Evolutionary conservation across 768 basidiomycete species (phyloP), one percentile per base, ranked within the genome.

Genomic region (Krasilnikovozyma curviuscula): DNA sequence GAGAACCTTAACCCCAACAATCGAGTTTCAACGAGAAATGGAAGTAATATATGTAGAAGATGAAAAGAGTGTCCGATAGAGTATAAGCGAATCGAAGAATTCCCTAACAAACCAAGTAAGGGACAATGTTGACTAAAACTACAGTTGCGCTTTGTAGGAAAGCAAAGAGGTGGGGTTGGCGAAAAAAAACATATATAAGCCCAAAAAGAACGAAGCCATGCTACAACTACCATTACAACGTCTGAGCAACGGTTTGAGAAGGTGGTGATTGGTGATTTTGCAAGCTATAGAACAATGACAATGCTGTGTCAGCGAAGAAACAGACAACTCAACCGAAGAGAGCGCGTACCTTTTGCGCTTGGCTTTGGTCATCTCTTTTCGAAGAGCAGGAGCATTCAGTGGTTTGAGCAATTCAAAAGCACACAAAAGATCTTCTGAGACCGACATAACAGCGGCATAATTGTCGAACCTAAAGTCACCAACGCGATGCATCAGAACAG

Each of bases 301-400:
- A 61, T 9, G 59, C 62, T 18, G 58, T 58, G 19, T 63, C 58
- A 25, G 59, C 57, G 6, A 30, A 30, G 18, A 19, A 32, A 6
- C 19, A 41, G n/a, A 19, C n/a, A 41, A 14, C 16, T 25, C 32
- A 6, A 35, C 19, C 23, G 18, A 10, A 25, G 24, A 10, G 16
- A 19, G 28, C 12, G 65, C 69, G 45, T 52, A 83, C 85, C 85
- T 91, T 73, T 93, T 93, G 72, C 89, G 82, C 68, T 91, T 93
- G 44, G 84, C 84, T 67, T 93, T 93, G 34, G 84, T 89, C 88
- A 95, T 93, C 65, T 95, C 89, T 66, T 95, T 95, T 56, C 86
- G 81, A 56, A 95, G 67, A 25, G 88, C 89, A 23, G 86, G 81
- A 7, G 83, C 84, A 59, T 95, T 88, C 56, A 95, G 70, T 16